These are phyloP conservation scores for Populus hybrid DNA, from an alignment of 441 rosid species.

Conservation along the genomic window DNA sequence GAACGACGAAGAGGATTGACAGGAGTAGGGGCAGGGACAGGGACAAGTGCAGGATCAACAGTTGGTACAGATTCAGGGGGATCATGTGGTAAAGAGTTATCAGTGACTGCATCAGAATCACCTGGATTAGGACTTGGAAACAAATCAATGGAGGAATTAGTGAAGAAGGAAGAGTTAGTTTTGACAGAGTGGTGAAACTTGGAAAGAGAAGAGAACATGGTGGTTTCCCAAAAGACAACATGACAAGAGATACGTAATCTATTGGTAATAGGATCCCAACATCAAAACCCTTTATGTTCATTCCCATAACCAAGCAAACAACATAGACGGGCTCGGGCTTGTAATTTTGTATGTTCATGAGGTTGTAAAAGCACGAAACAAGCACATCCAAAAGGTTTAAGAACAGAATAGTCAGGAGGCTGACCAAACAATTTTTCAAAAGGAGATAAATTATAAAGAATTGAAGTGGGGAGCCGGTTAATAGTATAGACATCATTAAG, in stretches of 20 bases:
- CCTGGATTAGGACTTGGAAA: neutral
- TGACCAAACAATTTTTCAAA: neutral
- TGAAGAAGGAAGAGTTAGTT: neutral
- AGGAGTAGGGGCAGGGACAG: no score
- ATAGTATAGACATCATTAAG: slow-evolving; percentile 1
- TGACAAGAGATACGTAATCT: neutral
- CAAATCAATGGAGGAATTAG: neutral
- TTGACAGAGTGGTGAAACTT: neutral
- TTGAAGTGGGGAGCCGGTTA: neutral
- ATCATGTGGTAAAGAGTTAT: no score
- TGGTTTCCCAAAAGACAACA: slow-evolving; percentile 5
- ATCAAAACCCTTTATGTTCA: neutral
- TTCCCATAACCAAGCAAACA: neutral
- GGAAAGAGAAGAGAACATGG: neutral
- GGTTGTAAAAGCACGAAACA: neutral
- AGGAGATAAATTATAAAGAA: neutral
- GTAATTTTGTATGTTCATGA: neutral
- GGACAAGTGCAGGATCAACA: no score
- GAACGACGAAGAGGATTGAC: neutral
- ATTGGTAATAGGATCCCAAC: neutral
- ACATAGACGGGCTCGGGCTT: rapidly evolving
- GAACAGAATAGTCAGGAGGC: neutral
- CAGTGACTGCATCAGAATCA: no score
- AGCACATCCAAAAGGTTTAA: neutral
- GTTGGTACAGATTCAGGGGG: no score